Conservation (phyloP, 192 early-diverging fungal species). For the Obelidium mucronatum region DNA sequence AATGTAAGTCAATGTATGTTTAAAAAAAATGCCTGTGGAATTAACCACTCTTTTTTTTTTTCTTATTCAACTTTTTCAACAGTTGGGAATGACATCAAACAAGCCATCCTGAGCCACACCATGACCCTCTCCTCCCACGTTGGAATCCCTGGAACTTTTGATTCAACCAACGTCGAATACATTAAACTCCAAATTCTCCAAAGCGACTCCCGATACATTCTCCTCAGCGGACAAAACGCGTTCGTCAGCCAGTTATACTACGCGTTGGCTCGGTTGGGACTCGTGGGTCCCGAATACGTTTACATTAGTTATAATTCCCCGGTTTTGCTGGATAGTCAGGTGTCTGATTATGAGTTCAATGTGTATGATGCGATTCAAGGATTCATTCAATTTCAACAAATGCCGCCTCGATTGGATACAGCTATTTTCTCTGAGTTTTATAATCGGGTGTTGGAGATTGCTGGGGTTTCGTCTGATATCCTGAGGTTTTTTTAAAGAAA, state of each 20-base stretch:
- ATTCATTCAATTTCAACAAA: constrained; percentile 4
- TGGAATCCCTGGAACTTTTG: no score
- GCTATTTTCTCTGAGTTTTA: neutral
- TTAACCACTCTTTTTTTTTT: no score
- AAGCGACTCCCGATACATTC: neutral
- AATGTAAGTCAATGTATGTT: neutral
- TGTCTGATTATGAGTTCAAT: neutral
- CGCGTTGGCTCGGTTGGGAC: neutral
- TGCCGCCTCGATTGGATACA: neutral
- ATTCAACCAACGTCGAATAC: no score
- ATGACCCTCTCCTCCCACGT: no score
- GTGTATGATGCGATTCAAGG: neutral
- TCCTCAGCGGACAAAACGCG: neutral
- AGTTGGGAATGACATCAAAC: neutral
- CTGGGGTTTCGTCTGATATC: no score
- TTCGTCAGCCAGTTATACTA: neutral
- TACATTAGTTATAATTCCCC: neutral
- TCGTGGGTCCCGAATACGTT: neutral
- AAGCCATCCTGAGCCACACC: no score
- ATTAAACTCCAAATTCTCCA: neutral
- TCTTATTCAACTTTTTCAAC: neutral
- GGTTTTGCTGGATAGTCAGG: neutral
- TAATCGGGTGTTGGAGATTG: neutral
- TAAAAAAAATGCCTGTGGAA: no score
- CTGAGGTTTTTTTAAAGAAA: no score